Base-by-base conservation (phyloP, 2,329 filamentous ascomycete species). In the Ambrosiella beaveri region DNA sequence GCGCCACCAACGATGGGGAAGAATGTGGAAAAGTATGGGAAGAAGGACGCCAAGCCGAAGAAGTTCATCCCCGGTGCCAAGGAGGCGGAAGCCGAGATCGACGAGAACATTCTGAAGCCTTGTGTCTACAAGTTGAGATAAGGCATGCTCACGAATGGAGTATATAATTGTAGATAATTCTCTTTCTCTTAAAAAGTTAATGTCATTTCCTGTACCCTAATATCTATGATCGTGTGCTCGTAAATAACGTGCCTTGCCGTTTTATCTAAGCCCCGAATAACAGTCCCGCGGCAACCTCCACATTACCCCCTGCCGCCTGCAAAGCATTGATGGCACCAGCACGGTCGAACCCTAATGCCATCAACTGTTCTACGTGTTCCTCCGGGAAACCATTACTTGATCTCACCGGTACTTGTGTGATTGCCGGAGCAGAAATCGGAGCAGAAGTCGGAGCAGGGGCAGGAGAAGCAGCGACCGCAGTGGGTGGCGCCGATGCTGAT, bases 71-170 rank as follows among this genome's bases (percentile, higher is more conserved):
- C 73, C 19, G 72, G 75, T 7, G 77, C 75, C 11, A 61, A 56
- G 37, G 53, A 61, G 39, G 71, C 79, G 59, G 77, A 81, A 61
- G 77, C 79, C 62, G 81, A 83, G 63, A 75, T 75, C 4, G 81
- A 84, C 63, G 87, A 84, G 67, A 73, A 73, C 38, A 76, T 91
- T 58, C 70, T 98, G 64, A 97, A 97, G 75, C 93, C 93, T 15
- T 97, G 93, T 73, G 82, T 97, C 62, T 97, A 97, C 71, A 97
- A 97, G 74, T 79, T 90, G 64, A 80, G 91, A 65, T 94, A 75
- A 37, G 27, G 27, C 2, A 27, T 27, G 27, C 5, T 27, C 27
- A 27, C 27, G 27, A 27, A 27, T 27, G 27, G 27, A 27, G 27
- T 27, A 27, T 27, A 5, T 27, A 27, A 27, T 27, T 27, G 27